phyloP scores from a whole-genome alignment of 495 filamentous ascomycete species.

The Hypoxylon perforatum region DNA sequence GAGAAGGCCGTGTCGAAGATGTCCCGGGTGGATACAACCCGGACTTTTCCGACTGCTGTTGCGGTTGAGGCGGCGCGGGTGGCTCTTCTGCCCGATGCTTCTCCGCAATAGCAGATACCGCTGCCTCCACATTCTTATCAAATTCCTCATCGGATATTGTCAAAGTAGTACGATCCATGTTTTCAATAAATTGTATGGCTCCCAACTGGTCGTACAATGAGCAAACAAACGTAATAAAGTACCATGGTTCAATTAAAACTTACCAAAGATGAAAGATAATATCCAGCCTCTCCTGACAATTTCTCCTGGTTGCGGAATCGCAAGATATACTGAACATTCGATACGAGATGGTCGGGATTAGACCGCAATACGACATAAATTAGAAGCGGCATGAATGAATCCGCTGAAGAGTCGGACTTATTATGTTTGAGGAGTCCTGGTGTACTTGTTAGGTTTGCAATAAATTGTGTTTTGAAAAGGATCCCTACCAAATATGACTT shows the following conservation, averaged over 20 bases:
- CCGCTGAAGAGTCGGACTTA: slow-evolving; percentile 92
- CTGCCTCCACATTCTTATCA: slow-evolving; percentile 92
- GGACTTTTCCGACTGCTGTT: slow-evolving; percentile 71
- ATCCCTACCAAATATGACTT: slow-evolving; percentile 92
- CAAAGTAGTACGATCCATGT: slow-evolving; percentile 89
- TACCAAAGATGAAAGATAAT: slow-evolving; percentile 96
- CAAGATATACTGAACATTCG: slow-evolving; percentile 97
- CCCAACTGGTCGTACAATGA: slow-evolving; percentile 73
- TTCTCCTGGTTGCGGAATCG: slow-evolving; percentile 98
- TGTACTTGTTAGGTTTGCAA: slow-evolving; percentile 27
- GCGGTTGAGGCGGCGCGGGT: slow-evolving; percentile 53
- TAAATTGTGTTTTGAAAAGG: not conserved
- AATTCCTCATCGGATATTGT: slow-evolving; percentile 96
- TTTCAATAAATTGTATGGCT: slow-evolving; percentile 96
- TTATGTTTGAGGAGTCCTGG: slow-evolving; percentile 88
- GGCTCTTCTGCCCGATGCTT: slow-evolving; percentile 69
- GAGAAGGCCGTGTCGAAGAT: slow-evolving; percentile 52
- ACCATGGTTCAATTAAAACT: slow-evolving; percentile 29
- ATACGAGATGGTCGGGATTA: slow-evolving; percentile 93
- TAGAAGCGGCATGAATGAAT: slow-evolving; percentile 93
- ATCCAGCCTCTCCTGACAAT: slow-evolving; percentile 93
- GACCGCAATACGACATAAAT: slow-evolving; percentile 96
- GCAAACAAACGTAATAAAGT: slow-evolving; percentile 23
- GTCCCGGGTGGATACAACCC: slow-evolving; percentile 53
- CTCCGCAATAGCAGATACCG: slow-evolving; percentile 96